phyloP scores from a whole-genome alignment of 1,284 basidiomycete genomes.

The Ceratobasidium sp. region DNA sequence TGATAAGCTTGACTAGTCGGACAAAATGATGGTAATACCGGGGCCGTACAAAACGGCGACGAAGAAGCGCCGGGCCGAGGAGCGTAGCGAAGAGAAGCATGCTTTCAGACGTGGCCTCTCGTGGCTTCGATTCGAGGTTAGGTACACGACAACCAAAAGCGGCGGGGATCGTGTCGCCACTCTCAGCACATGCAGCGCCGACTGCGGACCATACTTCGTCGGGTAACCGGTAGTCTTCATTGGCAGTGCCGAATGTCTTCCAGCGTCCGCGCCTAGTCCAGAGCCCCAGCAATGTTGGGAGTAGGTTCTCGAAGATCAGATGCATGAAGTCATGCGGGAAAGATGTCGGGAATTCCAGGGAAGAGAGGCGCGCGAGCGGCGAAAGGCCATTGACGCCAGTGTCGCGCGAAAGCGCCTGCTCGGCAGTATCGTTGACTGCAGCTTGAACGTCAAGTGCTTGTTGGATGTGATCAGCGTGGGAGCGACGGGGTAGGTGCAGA shows the following conservation, averaged over 20 bases:
- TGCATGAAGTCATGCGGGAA: slow-evolving; percentile 51
- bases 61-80: slow-evolving; percentile 62
- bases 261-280: slow-evolving; percentile 27
- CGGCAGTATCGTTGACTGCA: background rate
- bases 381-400: slow-evolving; percentile 46
- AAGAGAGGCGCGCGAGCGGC: slow-evolving; percentile 28
- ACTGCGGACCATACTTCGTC: slow-evolving; percentile 49
- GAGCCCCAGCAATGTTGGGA: slow-evolving; percentile 33
- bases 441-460: background rate
- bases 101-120: slow-evolving; percentile 55
- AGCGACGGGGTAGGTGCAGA: slow-evolving; percentile 27
- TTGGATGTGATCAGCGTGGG: background rate
- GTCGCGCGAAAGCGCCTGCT: background rate
- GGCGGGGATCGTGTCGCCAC: slow-evolving; percentile 59
- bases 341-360: slow-evolving; percentile 41
- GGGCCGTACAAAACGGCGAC: slow-evolving; percentile 53
- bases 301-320: slow-evolving; percentile 47
- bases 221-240: slow-evolving; percentile 7
- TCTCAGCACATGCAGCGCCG: slow-evolving; percentile 57
- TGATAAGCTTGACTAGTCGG: slow-evolving; percentile 60
- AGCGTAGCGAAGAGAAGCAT: slow-evolving; percentile 62
- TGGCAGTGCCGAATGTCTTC: background rate
- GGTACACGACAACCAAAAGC: slow-evolving; percentile 61
- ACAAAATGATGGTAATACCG: slow-evolving; percentile 65
- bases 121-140: slow-evolving; percentile 59